Evolutionary conservation across 1,284 basidiomycete species (phyloP).

Genomic region (Moniliophthora roreri): DNA sequence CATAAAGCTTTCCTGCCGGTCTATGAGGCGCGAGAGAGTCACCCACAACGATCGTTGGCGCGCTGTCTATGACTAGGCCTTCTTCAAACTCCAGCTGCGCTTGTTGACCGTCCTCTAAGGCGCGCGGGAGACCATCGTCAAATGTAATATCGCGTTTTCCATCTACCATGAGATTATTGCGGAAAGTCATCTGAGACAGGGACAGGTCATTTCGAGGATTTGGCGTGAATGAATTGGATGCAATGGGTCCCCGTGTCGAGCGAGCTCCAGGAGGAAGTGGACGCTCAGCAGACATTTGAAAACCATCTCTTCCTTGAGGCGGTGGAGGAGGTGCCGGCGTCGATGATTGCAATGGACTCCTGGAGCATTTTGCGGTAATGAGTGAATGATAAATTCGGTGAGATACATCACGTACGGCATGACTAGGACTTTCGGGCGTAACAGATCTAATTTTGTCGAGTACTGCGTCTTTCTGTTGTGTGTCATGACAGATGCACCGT

Average conservation of each 20-base stretch:
- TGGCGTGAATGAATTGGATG: conserved; percentile 73
- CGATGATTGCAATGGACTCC: conserved; percentile 65
- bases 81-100: conserved; percentile 42
- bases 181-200: conserved; percentile 77
- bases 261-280: conserved; percentile 70
- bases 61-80: conserved; percentile 34
- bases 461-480: conserved; percentile 43
- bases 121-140: conserved; percentile 58
- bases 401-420: conserved; percentile 53
- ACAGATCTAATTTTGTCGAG: conserved; percentile 71
- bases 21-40: conserved; percentile 41
- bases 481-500: conserved; percentile 43
- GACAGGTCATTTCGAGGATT: conserved; percentile 73
- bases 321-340: conserved; percentile 29
- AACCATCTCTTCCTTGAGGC: conserved; percentile 49
- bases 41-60: conserved; percentile 38
- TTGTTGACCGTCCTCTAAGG: conserved; percentile 72
- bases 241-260: conserved; percentile 48
- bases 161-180: conserved; percentile 68
- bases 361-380: not conserved
- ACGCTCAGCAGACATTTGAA: conserved; percentile 60
- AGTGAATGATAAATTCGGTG: not conserved
- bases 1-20: conserved; percentile 75
- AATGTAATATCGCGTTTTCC: conserved; percentile 65
- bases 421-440: conserved; percentile 79